Evolutionary conservation across 108 stramenopile species (phyloP).

Genomic region (Parietichytrium sp.): DNA sequence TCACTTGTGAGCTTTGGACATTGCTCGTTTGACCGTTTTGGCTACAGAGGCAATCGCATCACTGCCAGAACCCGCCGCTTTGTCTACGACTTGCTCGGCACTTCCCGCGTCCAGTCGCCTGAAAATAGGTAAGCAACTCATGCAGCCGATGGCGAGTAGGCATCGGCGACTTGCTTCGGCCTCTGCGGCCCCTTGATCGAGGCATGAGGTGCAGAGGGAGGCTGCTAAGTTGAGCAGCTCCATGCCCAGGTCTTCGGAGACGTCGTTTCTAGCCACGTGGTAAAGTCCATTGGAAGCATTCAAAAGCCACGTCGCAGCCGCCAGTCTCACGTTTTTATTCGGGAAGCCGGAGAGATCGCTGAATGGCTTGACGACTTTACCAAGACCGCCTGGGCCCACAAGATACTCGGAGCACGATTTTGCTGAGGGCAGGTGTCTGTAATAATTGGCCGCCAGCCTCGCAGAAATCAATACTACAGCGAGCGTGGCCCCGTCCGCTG

Average conservation of each 20-base stretch:
- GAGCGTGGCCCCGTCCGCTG: neutral
- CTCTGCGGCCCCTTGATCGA: neutral
- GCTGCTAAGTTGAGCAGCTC: neutral
- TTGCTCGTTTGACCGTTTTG: no score
- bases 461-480: neutral
- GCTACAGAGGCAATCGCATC: neutral
- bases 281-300: neutral
- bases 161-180: neutral
- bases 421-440: neutral
- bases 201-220: neutral
- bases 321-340: constrained; percentile 18
- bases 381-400: neutral
- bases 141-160: neutral
- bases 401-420: neutral
- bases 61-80: neutral
- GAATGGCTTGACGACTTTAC: neutral
- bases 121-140: neutral
- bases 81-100: neutral
- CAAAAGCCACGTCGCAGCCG: constrained; percentile 17
- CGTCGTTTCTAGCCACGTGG: neutral
- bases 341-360: neutral
- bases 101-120: neutral
- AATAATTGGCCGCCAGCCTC: neutral
- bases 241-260: neutral
- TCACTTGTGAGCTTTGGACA: no score